Percentiles rank a stretch among this genome's conserved stretches.
Evolutionary conservation across 257 asterid species (phyloP).

Genomic region (Solanum piurae): DNA sequence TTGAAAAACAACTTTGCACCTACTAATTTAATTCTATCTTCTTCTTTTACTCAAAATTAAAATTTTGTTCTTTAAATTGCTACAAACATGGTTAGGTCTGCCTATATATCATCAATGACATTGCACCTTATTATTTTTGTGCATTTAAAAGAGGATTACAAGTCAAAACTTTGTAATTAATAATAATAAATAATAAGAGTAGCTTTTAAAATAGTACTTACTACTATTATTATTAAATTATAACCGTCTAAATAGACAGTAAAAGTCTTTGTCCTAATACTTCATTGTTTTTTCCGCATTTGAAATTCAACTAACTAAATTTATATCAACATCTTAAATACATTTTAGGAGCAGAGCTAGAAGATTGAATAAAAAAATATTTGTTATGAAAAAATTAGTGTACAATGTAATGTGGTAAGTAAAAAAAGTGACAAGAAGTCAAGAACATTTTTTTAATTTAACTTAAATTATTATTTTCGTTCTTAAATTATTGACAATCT

Average conservation of each 20-base stretch:
- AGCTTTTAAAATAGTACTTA: not conserved
- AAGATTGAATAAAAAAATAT: too few species aligned
- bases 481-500: too few species aligned
- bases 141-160: not conserved
- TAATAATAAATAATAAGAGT: not conserved
- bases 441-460: too few species aligned
- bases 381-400: too few species aligned
- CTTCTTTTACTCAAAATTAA: not conserved
- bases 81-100: not conserved
- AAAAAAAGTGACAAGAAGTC: not conserved
- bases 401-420: not conserved
- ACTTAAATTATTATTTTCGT: too few species aligned
- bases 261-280: not conserved
- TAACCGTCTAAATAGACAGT: not conserved
- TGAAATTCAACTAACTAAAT: not conserved
- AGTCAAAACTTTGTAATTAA: not conserved
- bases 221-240: not conserved
- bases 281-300: not conserved
- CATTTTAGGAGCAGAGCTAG: not conserved
- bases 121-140: not conserved
- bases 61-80: not conserved
- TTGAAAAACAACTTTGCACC: not conserved
- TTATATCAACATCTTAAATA: not conserved
- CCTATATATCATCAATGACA: not conserved
- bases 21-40: not conserved